These are phyloP conservation scores for Colletotrichum sp. DNA, from an alignment of 2,329 filamentous ascomycete genomes.

Conservation along the genomic window DNA sequence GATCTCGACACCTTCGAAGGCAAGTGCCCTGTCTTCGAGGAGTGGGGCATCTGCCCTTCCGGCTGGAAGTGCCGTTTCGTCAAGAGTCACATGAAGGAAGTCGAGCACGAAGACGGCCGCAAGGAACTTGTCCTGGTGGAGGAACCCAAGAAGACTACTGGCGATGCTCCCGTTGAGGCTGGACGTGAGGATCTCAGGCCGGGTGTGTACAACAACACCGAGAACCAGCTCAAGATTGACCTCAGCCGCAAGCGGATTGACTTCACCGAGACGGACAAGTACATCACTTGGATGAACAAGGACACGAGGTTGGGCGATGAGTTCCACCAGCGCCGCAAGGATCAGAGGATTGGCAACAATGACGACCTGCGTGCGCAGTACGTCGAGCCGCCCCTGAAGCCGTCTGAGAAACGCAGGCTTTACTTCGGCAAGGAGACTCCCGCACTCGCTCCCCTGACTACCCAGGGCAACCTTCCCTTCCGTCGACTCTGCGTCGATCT, in stretches of 20 bases:
- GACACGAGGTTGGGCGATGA: conserved; percentile 49
- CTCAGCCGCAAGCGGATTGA: conserved; percentile 75
- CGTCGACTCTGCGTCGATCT: conserved; percentile 87
- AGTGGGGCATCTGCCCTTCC: conserved; percentile 75
- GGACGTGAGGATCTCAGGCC: conserved; percentile 54
- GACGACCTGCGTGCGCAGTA: conserved; percentile 81
- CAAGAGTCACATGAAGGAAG: conserved; percentile 83
- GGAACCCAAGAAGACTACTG: conserved; percentile 37
- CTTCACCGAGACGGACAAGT: conserved; percentile 77
- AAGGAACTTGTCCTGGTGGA: conserved; percentile 80
- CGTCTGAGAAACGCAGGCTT: conserved; percentile 90
- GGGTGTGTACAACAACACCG: conserved; percentile 78
- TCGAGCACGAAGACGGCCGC: conserved; percentile 77
- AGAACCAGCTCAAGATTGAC: conserved; percentile 72
- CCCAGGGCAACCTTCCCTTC: conserved; percentile 95
- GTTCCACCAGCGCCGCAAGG: conserved; percentile 43
- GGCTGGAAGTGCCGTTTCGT: conserved; percentile 97
- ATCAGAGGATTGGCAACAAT: conserved; percentile 47
- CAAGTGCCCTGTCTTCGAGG: conserved; percentile 82
- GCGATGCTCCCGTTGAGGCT: conserved; percentile 41
- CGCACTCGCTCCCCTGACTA: conserved; percentile 91
- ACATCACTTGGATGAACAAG: conserved; percentile 78
- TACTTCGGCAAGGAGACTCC: conserved; percentile 97
- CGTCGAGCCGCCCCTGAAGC: conserved; percentile 83
- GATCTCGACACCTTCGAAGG: conserved; percentile 80